Conservation (phyloP, 441 rosid species). For the Flueggea neowawraea region DNA sequence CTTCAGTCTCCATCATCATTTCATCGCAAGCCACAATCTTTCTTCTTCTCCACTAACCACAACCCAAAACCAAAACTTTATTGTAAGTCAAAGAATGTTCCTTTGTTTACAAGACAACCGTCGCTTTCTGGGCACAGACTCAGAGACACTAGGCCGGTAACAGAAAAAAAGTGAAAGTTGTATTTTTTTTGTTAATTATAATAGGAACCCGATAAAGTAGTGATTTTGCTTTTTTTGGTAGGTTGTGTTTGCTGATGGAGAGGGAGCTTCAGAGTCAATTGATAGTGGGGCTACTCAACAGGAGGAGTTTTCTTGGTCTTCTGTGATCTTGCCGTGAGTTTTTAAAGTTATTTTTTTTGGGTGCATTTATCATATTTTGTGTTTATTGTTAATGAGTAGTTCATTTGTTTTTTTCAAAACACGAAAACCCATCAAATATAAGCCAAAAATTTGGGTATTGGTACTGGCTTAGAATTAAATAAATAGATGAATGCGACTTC, state of each 20-base stretch:
- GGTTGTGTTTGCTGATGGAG: constrained; percentile 52
- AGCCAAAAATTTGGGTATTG: too few relatives aligned
- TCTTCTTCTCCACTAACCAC: constrained; percentile 6
- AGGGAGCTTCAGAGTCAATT: constrained; percentile 39
- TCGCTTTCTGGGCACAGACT: constrained; percentile 24
- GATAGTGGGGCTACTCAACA: constrained; percentile 35
- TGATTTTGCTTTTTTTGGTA: constrained; percentile 17
- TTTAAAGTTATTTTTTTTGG: constrained; percentile 1
- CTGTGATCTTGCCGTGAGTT: constrained; percentile 84
- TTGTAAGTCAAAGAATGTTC: constrained; percentile 12
- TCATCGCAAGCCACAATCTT: constrained; percentile 14
- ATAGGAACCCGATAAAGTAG: too few relatives aligned
- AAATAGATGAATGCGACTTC: too few relatives aligned
- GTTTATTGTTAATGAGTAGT: too few relatives aligned
- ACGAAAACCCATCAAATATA: not conserved
- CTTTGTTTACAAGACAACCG: constrained; percentile 15
- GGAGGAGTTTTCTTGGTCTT: constrained; percentile 82
- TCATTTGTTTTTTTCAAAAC: too few relatives aligned
- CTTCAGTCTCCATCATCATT: constrained; percentile 22
- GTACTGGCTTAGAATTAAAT: too few relatives aligned
- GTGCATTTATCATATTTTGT: not conserved
- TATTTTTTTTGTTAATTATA: constrained; percentile 6
- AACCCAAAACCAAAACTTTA: constrained; percentile 7
- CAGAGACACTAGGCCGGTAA: constrained; percentile 13
- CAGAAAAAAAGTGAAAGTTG: constrained; percentile 18